Conservation (phyloP, 495 filamentous ascomycete species). For the Tetracladium setigerum region DNA sequence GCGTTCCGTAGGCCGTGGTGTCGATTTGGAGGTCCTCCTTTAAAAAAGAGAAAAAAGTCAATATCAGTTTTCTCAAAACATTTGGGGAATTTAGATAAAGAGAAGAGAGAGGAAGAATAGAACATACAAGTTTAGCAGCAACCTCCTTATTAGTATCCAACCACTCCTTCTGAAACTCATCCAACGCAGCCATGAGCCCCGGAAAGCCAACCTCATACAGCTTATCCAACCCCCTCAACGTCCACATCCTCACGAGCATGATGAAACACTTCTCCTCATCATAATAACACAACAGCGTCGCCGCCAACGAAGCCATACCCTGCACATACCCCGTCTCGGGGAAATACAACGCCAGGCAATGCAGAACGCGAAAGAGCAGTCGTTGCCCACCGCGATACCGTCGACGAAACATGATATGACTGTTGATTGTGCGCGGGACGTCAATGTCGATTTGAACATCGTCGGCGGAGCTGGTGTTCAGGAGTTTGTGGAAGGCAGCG, state of each 20-base stretch:
- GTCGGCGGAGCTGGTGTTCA: constrained; percentile 69
- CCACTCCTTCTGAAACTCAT: constrained; percentile 86
- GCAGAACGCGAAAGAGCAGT: constrained; percentile 85
- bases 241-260: constrained; percentile 90
- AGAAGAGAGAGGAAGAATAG: neutral
- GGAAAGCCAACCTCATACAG: constrained; percentile 80
- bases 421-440: constrained; percentile 89
- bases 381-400: constrained; percentile 89
- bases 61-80: constrained; percentile 1
- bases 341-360: constrained; percentile 84
- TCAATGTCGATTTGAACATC: constrained; percentile 98
- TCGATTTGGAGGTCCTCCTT: constrained; percentile 77
- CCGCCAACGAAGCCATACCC: constrained; percentile 91
- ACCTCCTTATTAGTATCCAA: constrained; percentile 69
- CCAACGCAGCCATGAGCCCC: constrained; percentile 79
- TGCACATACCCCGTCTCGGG: constrained; percentile 94
- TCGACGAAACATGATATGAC: constrained; percentile 95
- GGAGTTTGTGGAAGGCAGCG: constrained; percentile 57
- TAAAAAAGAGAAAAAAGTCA: too few species aligned
- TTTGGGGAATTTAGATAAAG: constrained; percentile 1
- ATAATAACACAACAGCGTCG: constrained; percentile 92
- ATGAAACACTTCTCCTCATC: constrained; percentile 92
- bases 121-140: constrained; percentile 67
- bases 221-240: constrained; percentile 73
- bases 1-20: constrained; percentile 85